A percentile compares a stretch with the other conserved stretches of the same genome.
phyloP scores from a whole-genome alignment of 1,284 basidiomycete genomes.

The Marasmius tenuissimus region DNA sequence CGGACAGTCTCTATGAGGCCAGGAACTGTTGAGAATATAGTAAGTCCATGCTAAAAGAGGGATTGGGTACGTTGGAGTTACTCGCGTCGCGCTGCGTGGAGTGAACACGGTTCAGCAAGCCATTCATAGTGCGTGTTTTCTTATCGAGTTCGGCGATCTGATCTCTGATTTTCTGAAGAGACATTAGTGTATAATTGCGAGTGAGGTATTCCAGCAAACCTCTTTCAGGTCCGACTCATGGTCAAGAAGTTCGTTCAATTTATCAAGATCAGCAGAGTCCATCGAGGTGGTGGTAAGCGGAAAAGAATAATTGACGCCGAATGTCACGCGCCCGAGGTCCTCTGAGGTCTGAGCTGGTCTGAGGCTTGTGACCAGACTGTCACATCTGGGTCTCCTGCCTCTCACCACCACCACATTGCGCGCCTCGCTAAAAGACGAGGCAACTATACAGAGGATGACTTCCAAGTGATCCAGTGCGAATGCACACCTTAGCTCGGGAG shows the following conservation, averaged over 20 bases:
- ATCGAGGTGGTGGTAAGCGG: slow-evolving; percentile 30
- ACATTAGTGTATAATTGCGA: background rate
- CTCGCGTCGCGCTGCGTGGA: slow-evolving; percentile 64
- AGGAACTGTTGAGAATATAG: slow-evolving; percentile 43
- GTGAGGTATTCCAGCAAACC: slow-evolving; percentile 30
- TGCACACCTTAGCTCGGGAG: too few species aligned
- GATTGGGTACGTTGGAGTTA: slow-evolving; percentile 31
- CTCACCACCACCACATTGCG: too few species aligned
- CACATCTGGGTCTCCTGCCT: too few species aligned
- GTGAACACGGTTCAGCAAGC: slow-evolving; percentile 73
- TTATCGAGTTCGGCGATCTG: slow-evolving; percentile 73
- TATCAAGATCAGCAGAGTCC: slow-evolving; percentile 55
- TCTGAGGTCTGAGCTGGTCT: slow-evolving; percentile 10
- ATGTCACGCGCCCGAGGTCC: slow-evolving; percentile 1
- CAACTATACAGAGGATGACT: too few species aligned
- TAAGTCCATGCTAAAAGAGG: background rate
- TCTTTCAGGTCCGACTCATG: slow-evolving; percentile 52
- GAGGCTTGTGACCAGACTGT: background rate
- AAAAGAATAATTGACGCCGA: background rate
- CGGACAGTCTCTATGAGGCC: slow-evolving; percentile 56
- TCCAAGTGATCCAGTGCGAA: too few species aligned
- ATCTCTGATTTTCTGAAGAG: slow-evolving; percentile 69
- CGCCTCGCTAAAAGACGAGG: too few species aligned
- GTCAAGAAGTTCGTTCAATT: slow-evolving; percentile 53
- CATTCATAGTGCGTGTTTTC: slow-evolving; percentile 64